Evolutionary conservation across 1,139 yeast species (phyloP).

Genomic region (Yamadazyma epiphylla): DNA sequence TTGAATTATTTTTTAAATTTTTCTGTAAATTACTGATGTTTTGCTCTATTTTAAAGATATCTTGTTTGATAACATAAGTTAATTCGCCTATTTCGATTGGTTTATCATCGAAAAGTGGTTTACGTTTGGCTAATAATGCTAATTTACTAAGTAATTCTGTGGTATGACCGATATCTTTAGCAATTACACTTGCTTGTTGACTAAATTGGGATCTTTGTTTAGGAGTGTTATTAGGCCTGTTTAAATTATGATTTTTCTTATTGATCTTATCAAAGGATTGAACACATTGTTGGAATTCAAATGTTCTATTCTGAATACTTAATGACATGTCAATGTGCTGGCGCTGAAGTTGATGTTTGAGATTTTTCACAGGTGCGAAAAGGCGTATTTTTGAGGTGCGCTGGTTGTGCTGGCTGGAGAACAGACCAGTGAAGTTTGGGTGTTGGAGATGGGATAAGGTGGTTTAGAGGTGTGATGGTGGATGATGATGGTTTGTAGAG

Average conservation of each 20-base stretch:
- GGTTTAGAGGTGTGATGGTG: no score
- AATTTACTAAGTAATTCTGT: constrained; percentile 78
- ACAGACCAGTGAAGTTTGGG: no score
- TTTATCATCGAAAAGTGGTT: constrained; percentile 91
- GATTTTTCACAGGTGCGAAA: no score
- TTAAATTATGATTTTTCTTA: constrained; percentile 24
- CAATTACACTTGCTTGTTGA: constrained; percentile 75
- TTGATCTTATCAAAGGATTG: constrained; percentile 60
- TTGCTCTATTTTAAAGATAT: constrained; percentile 81
- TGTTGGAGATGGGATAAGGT: no score
- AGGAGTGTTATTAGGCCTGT: constrained; percentile 4
- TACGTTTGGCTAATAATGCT: constrained; percentile 80
- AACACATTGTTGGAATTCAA: constrained; percentile 85
- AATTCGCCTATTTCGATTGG: constrained; percentile 92
- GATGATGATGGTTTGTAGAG: no score
- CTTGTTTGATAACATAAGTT: constrained; percentile 90
- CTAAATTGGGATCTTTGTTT: constrained; percentile 60
- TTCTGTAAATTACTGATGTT: constrained; percentile 64
- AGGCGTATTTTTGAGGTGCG: no score
- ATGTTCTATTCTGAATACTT: constrained; percentile 69
- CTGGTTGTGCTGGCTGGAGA: no score
- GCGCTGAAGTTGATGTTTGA: no score
- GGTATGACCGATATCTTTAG: constrained; percentile 86
- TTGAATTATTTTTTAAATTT: constrained; percentile 45
- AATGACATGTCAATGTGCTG: constrained; percentile 4